Conservation (phyloP, 2,329 filamentous ascomycete genomes). For the Phialophora tarda region DNA sequence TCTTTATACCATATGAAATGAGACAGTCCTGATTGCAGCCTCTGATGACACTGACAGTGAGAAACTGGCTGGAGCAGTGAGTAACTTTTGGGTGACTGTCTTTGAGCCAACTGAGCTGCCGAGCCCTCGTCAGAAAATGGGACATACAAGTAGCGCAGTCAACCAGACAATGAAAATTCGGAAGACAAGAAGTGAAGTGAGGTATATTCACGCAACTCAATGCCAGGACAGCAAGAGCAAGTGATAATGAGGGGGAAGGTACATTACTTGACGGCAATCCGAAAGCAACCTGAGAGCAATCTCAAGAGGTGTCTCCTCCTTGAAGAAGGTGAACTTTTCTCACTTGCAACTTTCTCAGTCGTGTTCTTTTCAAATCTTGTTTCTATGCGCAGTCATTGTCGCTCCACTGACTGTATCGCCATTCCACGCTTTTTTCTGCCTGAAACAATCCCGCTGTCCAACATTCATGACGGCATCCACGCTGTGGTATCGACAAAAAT, state of each 20-base stretch:
- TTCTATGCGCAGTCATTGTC: not conserved
- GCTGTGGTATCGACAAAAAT: too few species aligned
- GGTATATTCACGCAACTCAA: not conserved
- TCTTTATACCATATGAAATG: slow-evolving; percentile 12
- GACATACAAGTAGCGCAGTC: not conserved
- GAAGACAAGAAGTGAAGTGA: not conserved
- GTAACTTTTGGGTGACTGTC: not conserved
- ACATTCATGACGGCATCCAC: not conserved
- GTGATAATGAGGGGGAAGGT: not conserved
- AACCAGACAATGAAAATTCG: not conserved
- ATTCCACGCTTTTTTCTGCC: not conserved
- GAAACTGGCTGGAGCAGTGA: not conserved
- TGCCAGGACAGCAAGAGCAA: not conserved
- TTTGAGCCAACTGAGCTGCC: not conserved
- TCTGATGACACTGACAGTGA: slow-evolving; percentile 1
- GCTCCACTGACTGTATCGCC: not conserved
- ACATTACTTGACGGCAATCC: not conserved
- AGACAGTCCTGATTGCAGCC: slow-evolving; percentile 16
- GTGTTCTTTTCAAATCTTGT: not conserved
- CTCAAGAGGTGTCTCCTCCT: not conserved
- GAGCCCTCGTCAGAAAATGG: not conserved
- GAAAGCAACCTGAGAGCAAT: not conserved
- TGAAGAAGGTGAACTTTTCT: not conserved
- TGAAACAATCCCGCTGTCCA: not conserved
- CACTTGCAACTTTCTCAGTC: not conserved